Evolutionary conservation across 352 stramenopile genomes (phyloP).

Genomic region (Hyaloperonospora brassicae): DNA sequence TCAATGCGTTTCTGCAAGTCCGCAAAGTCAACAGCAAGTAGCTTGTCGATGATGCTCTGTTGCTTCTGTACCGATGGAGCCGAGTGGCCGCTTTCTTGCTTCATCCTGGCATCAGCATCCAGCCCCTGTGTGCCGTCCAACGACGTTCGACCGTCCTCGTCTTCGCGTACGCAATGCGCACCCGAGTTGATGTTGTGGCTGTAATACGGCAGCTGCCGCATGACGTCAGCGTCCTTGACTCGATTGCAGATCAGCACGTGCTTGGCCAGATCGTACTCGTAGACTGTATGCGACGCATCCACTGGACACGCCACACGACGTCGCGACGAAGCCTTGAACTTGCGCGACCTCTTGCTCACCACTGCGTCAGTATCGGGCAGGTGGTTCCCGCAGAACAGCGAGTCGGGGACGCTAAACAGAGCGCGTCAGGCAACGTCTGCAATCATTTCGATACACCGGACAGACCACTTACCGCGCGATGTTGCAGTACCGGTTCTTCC

Average conservation of each 20-base stretch:
- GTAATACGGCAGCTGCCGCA: slow-evolving; percentile 62
- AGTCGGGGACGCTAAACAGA: slow-evolving; percentile 36
- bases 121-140: slow-evolving; percentile 1
- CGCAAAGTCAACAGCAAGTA: slow-evolving; percentile 57
- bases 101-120: slow-evolving; percentile 1
- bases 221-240: slow-evolving; percentile 51
- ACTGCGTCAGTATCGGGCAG: slow-evolving; percentile 31
- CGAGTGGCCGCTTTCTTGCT: slow-evolving; percentile 27
- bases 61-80: slow-evolving; percentile 36
- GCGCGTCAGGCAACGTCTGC: slow-evolving; percentile 12
- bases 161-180: slow-evolving; percentile 20
- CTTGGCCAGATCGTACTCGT: slow-evolving; percentile 71
- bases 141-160: not conserved
- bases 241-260: slow-evolving; percentile 77
- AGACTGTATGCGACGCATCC: slow-evolving; percentile 63
- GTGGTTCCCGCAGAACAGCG: slow-evolving; percentile 73
- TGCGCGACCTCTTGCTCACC: slow-evolving; percentile 52
- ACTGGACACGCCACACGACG: slow-evolving; percentile 68
- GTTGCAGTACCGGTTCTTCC: slow-evolving; percentile 81
- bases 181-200: slow-evolving; percentile 76
- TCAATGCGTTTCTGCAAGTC: slow-evolving; percentile 46
- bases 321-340: slow-evolving; percentile 47
- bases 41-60: slow-evolving; percentile 58
- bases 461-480: slow-evolving; percentile 44
- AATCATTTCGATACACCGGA: slow-evolving; percentile 18